Conservation (phyloP, 192 early-diverging fungal genomes). For the Lobosporangium transversale region DNA sequence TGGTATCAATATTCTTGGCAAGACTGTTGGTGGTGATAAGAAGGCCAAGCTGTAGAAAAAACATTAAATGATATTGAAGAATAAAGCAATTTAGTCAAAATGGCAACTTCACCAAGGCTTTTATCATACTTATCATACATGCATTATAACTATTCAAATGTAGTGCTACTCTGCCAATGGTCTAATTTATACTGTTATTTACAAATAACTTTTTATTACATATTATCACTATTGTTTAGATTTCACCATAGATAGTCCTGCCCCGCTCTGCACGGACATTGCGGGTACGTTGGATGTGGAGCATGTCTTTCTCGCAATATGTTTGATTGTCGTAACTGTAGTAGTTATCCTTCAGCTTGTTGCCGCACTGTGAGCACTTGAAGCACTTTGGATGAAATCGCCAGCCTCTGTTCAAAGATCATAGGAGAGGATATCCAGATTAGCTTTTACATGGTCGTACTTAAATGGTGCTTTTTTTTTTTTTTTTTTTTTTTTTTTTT, state of each 20-base stretch:
- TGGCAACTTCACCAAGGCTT: too few relatives aligned
- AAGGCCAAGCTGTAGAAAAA: constrained; percentile 29
- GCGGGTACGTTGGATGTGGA: constrained; percentile 63
- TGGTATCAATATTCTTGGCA: constrained; percentile 29
- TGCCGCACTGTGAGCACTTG: constrained; percentile 71
- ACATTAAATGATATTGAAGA: not conserved
- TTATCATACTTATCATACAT: not conserved
- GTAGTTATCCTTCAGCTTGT: constrained; percentile 69
- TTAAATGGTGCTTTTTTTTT: too few relatives aligned
- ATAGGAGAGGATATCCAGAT: too few relatives aligned
- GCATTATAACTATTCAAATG: too few relatives aligned
- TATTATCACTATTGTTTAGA: too few relatives aligned
- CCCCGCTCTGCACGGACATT: constrained; percentile 65
- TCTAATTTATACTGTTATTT: too few relatives aligned
- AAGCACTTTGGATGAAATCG: constrained; percentile 91
- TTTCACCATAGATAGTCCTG: constrained; percentile 60
- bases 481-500: too few relatives aligned
- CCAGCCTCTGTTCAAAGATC: constrained; percentile 55
- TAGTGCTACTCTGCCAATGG: not conserved
- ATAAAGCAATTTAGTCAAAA: too few relatives aligned
- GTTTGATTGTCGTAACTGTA: constrained; percentile 70
- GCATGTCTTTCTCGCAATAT: constrained; percentile 79
- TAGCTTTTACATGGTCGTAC: too few relatives aligned
- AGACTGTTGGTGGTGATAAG: constrained; percentile 10
- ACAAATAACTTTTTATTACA: too few relatives aligned